Evolutionary conservation across 2,329 filamentous ascomycete species (phyloP).

Genomic region (Byssoonygena ceratinophila): DNA sequence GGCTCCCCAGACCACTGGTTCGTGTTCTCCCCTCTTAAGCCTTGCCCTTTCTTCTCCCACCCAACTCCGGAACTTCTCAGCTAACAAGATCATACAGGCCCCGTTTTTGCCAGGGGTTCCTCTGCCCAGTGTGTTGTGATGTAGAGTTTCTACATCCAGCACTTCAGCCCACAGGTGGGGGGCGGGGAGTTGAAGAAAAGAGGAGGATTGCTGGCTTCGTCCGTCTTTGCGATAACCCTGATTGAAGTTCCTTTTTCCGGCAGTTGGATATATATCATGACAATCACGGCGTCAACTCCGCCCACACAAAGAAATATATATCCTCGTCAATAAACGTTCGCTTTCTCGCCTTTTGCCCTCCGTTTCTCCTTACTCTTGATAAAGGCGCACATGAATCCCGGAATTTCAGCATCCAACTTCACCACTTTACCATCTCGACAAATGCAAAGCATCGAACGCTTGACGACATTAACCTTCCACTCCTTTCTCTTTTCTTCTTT

Average conservation of each 20-base stretch:
- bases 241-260: background rate
- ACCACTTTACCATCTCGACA: background rate
- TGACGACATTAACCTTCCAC: background rate
- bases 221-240: background rate
- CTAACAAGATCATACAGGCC: constrained; percentile 9
- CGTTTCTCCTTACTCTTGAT: background rate
- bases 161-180: background rate
- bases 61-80: too few relatives aligned
- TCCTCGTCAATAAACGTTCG: too few relatives aligned
- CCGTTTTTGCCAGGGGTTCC: constrained; percentile 13
- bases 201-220: background rate
- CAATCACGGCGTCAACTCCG: too few relatives aligned
- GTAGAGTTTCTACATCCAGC: constrained; percentile 16
- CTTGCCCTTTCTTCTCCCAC: background rate
- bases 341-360: background rate
- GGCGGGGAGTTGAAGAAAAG: background rate
- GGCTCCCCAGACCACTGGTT: constrained; percentile 14
- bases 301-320: background rate
- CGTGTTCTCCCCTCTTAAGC: background rate
- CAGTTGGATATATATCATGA: background rate
- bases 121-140: constrained; percentile 18
- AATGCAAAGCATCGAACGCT: background rate
- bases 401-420: background rate
- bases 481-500: background rate
- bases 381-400: background rate